These are phyloP conservation scores for Ambrosia artemisiifolia DNA, from an alignment of 129 eudicot genomes.

Conservation along the genomic window DNA sequence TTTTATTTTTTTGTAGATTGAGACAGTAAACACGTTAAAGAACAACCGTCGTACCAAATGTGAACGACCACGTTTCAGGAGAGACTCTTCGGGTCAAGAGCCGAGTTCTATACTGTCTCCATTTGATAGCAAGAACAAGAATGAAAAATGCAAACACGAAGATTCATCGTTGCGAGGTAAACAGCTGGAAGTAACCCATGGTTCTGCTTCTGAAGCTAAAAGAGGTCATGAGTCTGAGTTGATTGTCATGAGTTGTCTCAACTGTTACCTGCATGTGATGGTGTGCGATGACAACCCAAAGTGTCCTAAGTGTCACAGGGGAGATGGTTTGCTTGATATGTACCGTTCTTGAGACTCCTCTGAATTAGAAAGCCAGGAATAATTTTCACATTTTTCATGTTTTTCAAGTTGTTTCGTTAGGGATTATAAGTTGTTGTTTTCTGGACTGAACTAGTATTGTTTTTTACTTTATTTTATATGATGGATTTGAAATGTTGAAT, in stretches of 20 bases:
- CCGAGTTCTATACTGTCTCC: background rate
- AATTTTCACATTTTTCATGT: no score
- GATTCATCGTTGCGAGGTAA: background rate
- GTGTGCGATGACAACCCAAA: constrained; percentile 16
- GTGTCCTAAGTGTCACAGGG: constrained; percentile 19
- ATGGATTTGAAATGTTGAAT: no score
- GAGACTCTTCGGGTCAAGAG: background rate
- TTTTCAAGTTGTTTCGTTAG: no score
- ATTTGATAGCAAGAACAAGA: background rate
- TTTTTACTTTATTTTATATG: no score
- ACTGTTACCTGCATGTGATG: constrained; percentile 16
- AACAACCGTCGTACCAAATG: no score
- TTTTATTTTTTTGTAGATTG: no score
- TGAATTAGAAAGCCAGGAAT: constrained; percentile 17
- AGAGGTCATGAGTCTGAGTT: background rate
- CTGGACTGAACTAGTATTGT: no score
- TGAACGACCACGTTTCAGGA: background rate
- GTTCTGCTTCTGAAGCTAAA: background rate
- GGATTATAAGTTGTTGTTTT: no score
- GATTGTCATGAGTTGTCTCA: constrained; percentile 5
- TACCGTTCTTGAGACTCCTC: background rate
- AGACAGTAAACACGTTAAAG: no score
- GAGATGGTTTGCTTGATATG: constrained; percentile 20
- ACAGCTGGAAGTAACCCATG: background rate
- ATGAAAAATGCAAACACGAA: background rate